These are phyloP conservation scores for Trichophyton benhamiae DNA, from an alignment of 2,329 filamentous ascomycete species.

Conservation along the genomic window DNA sequence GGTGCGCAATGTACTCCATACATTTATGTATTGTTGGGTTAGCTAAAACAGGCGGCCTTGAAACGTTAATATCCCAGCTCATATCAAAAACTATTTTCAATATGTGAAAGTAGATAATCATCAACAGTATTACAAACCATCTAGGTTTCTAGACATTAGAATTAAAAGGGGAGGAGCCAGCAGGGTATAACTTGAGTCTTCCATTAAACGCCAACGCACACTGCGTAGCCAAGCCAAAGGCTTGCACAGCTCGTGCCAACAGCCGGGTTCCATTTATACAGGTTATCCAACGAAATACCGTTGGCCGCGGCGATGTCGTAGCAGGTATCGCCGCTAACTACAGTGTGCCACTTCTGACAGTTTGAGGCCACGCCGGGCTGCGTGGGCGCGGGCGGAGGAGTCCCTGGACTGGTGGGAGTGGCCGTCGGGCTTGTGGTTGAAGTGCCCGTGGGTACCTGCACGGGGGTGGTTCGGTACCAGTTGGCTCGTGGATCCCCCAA, in stretches of 20 bases:
- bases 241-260: slow-evolving; percentile 2
- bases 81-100: no score
- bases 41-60: no score
- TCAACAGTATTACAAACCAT: no score
- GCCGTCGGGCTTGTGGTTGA: not conserved
- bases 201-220: not conserved
- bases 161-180: no score
- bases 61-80: no score
- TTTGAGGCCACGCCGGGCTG: not conserved
- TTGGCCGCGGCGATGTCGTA: slow-evolving; percentile 2
- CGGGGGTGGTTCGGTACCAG: slow-evolving; percentile 4
- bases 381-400: not conserved
- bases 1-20: no score
- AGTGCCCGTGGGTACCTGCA: not conserved
- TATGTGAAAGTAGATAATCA: no score
- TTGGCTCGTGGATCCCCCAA: slow-evolving; percentile 8
- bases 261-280: slow-evolving; percentile 17
- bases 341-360: not conserved
- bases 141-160: no score
- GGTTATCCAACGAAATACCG: slow-evolving; percentile 11
- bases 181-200: no score
- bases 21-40: no score
- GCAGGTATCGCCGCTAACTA: not conserved
- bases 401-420: not conserved
- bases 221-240: not conserved